Base-by-base conservation (phyloP, 2,329 filamentous ascomycete species). In the Ambrosiella beaveri region DNA sequence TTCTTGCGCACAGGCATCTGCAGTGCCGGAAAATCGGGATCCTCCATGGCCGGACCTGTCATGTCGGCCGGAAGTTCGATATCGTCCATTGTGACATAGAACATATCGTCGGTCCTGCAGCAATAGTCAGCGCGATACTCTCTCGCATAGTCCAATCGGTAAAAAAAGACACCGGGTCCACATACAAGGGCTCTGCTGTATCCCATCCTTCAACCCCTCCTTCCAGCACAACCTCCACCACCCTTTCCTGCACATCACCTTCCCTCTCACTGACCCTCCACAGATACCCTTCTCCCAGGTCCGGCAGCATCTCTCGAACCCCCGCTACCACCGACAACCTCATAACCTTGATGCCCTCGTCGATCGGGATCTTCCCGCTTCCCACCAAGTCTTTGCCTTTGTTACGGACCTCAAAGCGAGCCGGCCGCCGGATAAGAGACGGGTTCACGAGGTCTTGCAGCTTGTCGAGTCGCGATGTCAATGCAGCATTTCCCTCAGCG, bases 231-330 rank as follows among this genome's bases (percentile, higher is more conserved):
- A 91, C 86, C 4, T 86, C 80, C 61, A 93, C 84, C 40, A 93
- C 84, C 66, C 84, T 78, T 69, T 96, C 89, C 0, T 84, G 78
- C 64, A 90, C 75, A 63, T 93, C 82, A 50, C 73, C 71, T 67
- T 93, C 96, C 66, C 87, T 82, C 64, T 91, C 85, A 27, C 96
- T 75, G 8, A 95, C 75, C 64, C 79, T 85, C 15, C 86, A 76
- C 13, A 97, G 74, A 66, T 95, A 97, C 0, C 78, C 86, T 3
- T 86, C 84, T 4, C 90, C 89, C 8, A 97, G 74, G 62, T 95
- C 81, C 0, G 91, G 88, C 65, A 97, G 96, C 0, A 97, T 74
- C 66, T 98, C 91, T 66, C 95, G 89, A n/a, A 98, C 77, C 67
- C 94, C 88, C 0, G 85, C 85, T 56, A 97, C 81, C 54, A 91